phyloP scores from a whole-genome alignment of 176 grass and related monocot genomes.

The Melocanna baccifera region DNA sequence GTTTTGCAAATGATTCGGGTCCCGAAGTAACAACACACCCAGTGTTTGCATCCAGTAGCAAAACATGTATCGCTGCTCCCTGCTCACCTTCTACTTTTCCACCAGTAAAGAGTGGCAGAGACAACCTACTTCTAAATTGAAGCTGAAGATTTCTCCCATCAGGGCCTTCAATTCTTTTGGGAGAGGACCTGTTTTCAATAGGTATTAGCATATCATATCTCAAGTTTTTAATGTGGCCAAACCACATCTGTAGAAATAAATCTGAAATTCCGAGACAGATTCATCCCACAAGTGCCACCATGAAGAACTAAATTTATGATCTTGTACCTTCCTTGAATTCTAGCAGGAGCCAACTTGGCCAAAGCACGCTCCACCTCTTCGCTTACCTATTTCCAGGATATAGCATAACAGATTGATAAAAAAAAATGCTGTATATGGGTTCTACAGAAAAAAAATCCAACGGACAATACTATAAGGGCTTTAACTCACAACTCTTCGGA shows the following conservation, averaged over 20 bases:
- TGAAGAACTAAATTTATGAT: constrained; percentile 15
- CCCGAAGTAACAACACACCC: constrained; percentile 60
- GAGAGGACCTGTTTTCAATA: constrained; percentile 63
- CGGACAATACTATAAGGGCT: neutral
- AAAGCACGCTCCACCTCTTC: constrained; percentile 99
- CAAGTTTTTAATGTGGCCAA: constrained; percentile 1
- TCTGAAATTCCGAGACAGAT: neutral
- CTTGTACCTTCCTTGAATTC: constrained; percentile 81
- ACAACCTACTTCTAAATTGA: constrained; percentile 60
- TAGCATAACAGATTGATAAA: constrained; percentile 20
- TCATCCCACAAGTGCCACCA: neutral
- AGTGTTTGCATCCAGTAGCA: constrained; percentile 66
- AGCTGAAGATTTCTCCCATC: constrained; percentile 84
- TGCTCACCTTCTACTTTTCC: constrained; percentile 95
- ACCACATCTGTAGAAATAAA: constrained; percentile 12
- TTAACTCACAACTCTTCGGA: constrained; percentile 94
- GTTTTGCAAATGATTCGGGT: constrained; percentile 73
- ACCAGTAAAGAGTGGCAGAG: constrained; percentile 85
- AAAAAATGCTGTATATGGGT: neutral
- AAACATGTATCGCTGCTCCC: constrained; percentile 84
- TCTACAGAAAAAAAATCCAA: neutral
- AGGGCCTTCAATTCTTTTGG: constrained; percentile 83
- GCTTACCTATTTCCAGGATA: constrained; percentile 68
- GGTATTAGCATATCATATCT: constrained; percentile 15
- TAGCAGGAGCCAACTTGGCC: constrained; percentile 80